Evolutionary conservation across 2,329 filamentous ascomycete species (phyloP).

Genomic region (Aspergillus sp.): DNA sequence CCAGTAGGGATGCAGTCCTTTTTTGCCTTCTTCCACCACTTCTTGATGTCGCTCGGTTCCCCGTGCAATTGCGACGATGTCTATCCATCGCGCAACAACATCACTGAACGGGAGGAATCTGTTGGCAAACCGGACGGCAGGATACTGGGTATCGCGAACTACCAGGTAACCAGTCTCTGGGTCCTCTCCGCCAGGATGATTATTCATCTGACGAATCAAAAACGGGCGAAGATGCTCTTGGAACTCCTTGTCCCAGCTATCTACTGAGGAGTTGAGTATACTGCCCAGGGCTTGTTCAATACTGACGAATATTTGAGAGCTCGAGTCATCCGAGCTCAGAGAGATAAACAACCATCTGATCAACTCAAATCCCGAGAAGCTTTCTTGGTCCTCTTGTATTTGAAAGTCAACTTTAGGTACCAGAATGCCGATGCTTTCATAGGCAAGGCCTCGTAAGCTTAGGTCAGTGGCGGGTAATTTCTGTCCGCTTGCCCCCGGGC

Average conservation of each 20-base stretch:
- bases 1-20: slow-evolving; percentile 80
- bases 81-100: slow-evolving; percentile 78
- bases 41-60: slow-evolving; percentile 69
- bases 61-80: slow-evolving; percentile 74
- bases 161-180: slow-evolving; percentile 41
- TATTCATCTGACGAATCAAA: slow-evolving; percentile 67
- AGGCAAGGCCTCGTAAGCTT: slow-evolving; percentile 73
- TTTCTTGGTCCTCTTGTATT: slow-evolving; percentile 26
- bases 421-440: slow-evolving; percentile 85
- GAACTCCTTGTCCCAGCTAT: slow-evolving; percentile 43
- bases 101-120: slow-evolving; percentile 79
- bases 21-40: slow-evolving; percentile 83
- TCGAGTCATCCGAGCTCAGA: slow-evolving; percentile 73
- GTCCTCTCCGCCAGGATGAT: slow-evolving; percentile 42
- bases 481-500: slow-evolving; percentile 51
- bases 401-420: slow-evolving; percentile 50
- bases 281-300: slow-evolving; percentile 87
- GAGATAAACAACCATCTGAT: slow-evolving; percentile 81
- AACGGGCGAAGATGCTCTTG: slow-evolving; percentile 52
- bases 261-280: slow-evolving; percentile 61
- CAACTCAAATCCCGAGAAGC: slow-evolving; percentile 50
- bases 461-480: slow-evolving; percentile 60
- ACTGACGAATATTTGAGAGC: slow-evolving; percentile 73
- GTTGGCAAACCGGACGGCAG: slow-evolving; percentile 85
- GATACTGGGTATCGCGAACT: slow-evolving; percentile 74